Conservation (phyloP, 306 rosid species). For the Casuarina cunninghamiana region DNA sequence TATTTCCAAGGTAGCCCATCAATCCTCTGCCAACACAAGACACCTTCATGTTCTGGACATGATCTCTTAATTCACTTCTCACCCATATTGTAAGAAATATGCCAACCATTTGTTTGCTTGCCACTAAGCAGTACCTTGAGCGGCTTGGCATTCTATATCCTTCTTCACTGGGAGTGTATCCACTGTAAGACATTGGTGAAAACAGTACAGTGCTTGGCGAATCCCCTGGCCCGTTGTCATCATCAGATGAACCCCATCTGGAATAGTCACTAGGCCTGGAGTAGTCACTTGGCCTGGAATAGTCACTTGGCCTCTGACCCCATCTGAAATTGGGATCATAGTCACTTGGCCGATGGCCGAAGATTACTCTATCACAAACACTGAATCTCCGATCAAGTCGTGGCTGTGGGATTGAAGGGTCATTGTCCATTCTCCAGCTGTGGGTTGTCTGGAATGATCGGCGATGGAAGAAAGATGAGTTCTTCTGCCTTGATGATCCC, state of each 20-base stretch:
- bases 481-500: constrained; percentile 93
- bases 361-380: constrained; percentile 93
- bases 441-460: constrained; percentile 88
- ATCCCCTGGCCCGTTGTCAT: constrained; percentile 83
- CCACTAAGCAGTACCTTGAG: constrained; percentile 93
- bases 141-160: constrained; percentile 75
- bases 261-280: constrained; percentile 57
- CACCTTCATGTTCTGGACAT: constrained; percentile 86
- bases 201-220: constrained; percentile 88
- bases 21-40: constrained; percentile 98
- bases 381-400: constrained; percentile 88
- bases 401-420: constrained; percentile 73
- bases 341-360: constrained; percentile 80
- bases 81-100: constrained; percentile 98
- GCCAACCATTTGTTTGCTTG: constrained; percentile 99
- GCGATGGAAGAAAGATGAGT: constrained; percentile 87
- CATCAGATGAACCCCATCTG: constrained; percentile 97
- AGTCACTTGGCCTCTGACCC: constrained; percentile 82
- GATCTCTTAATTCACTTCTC: constrained; percentile 83
- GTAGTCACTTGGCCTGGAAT: constrained; percentile 77
- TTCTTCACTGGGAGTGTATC: constrained; percentile 70
- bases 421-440: constrained; percentile 87
- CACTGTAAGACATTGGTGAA: constrained; percentile 84
- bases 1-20: constrained; percentile 99
- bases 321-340: constrained; percentile 70